Percentiles rank a stretch among this genome's conserved stretches.
These are phyloP conservation scores for Lachnellula cervina DNA, from an alignment of 2,329 filamentous ascomycete genomes.

Conservation along the genomic window DNA sequence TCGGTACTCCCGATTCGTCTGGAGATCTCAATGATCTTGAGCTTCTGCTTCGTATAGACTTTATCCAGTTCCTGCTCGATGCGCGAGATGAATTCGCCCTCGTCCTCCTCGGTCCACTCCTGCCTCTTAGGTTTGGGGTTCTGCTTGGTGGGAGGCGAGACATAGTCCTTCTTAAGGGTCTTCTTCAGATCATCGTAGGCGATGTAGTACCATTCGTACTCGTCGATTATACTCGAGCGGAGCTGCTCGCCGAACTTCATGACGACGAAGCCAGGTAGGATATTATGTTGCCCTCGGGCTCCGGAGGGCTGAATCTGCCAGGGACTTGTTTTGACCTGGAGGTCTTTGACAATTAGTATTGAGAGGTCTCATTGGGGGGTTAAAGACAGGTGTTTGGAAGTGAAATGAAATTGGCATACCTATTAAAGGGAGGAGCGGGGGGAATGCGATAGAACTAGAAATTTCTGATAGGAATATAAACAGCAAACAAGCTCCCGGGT, in stretches of 20 bases:
- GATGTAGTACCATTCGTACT: slow-evolving; percentile 98
- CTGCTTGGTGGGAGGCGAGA: slow-evolving; percentile 42
- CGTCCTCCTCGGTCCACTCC: slow-evolving; percentile 87
- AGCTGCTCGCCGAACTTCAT: slow-evolving; percentile 96
- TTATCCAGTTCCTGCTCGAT: slow-evolving; percentile 94
- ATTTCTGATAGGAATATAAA: too few species aligned
- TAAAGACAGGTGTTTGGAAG: too few species aligned
- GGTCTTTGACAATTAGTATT: slow-evolving; percentile 27
- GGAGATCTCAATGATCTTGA: slow-evolving; percentile 94
- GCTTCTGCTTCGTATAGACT: slow-evolving; percentile 94
- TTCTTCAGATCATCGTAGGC: slow-evolving; percentile 91
- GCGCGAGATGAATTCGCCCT: slow-evolving; percentile 78
- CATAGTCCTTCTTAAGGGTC: slow-evolving; percentile 71
- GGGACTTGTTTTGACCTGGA: slow-evolving; percentile 15
- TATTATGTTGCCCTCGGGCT: slow-evolving; percentile 15
- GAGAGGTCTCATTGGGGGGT: too few species aligned
- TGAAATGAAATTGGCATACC: too few species aligned
- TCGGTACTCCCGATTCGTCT: slow-evolving; percentile 84
- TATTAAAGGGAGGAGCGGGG: too few species aligned
- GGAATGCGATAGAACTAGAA: too few species aligned
- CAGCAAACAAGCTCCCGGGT: too few species aligned
- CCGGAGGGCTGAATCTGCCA: slow-evolving; percentile 15
- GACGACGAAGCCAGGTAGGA: slow-evolving; percentile 48
- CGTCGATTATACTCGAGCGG: slow-evolving; percentile 89
- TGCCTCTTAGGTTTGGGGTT: slow-evolving; percentile 48